These are phyloP conservation scores for Millerozyma miso DNA, from an alignment of 805 yeast genomes.

Conservation along the genomic window DNA sequence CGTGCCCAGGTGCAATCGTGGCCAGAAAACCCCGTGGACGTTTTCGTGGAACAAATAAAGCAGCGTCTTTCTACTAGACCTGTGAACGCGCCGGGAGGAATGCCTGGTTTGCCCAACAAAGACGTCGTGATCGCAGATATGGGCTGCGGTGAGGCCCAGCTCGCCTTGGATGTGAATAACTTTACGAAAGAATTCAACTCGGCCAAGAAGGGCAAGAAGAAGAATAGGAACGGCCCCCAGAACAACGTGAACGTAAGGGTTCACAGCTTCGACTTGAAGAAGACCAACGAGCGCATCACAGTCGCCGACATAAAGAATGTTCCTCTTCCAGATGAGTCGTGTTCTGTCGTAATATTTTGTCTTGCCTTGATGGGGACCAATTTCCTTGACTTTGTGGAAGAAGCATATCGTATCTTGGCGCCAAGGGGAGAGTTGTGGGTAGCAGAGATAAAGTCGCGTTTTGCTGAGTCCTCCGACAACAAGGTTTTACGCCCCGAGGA, in stretches of 20 bases:
- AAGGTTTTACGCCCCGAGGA: conserved; percentile 32
- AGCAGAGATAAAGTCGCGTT: conserved; percentile 93
- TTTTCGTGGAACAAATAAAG: conserved; percentile 70
- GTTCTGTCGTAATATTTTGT: conserved; percentile 88
- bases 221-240: conserved; percentile 14
- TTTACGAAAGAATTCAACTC: conserved; percentile 35
- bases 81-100: conserved; percentile 94
- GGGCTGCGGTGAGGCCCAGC: conserved; percentile 98
- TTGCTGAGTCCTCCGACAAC: conserved; percentile 49
- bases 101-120: conserved; percentile 67
- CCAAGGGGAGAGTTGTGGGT: conserved; percentile 97
- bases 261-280: conserved; percentile 88
- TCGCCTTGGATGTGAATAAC: conserved; percentile 61
- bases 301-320: conserved; percentile 96
- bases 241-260: conserved; percentile 52
- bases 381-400: conserved; percentile 84
- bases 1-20: conserved; percentile 91
- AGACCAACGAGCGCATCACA: conserved; percentile 83
- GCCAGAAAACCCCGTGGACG: conserved; percentile 99
- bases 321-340: conserved; percentile 75
- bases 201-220: conserved; percentile 26
- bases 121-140: conserved; percentile 87
- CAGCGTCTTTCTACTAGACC: conserved; percentile 51
- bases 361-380: conserved; percentile 97
- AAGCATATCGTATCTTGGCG: conserved; percentile 80